Evolutionary conservation across 257 asterid genomes (phyloP), one percentile per base, ranked within the genome.

Genomic region (Nicotiana otophora): DNA sequence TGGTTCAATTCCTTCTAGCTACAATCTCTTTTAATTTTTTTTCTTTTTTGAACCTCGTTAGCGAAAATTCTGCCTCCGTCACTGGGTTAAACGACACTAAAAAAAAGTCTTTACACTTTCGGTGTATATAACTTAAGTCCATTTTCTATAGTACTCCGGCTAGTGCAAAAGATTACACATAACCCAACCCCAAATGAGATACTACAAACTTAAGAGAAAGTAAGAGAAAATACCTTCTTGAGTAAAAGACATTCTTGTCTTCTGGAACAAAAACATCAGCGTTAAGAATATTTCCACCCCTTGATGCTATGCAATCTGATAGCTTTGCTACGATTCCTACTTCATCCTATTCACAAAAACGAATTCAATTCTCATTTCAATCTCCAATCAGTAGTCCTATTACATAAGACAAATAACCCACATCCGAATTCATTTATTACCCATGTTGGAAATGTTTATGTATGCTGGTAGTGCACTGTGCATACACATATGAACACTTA

Each of bases 221-320:
- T n/a, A 39, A 70, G 36, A 48, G 76, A 57, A 60, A n/a, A 28
- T 23, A 94, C 99, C 99, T 96, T 89, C 99, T 93, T 0, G 97
- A 91, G 89, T 94, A 96, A 88, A 96, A 96, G 46, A 90, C 97
- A 70, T 90, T 89, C 88, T 89, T 90, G 64, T 91, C 89, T 84
- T 94, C 94, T 0, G 99, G 99, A 81, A 96, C 99, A 80, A 94
- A 96, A 83, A 96, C 86, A 88, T 94, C 99, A 74, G 98, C 98
- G 78, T 10, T 90, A 39, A 94, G 97, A 86, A 96, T 96, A 90
- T 94, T 94, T 46, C 98, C 99, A 57, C 97, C 96, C 69, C 89
- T 90, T 82, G 97, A 92, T 82, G 99, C 97, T 82, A 96, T 94
- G 87, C 99, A 96, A 17, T 96, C 97, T 12, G 98, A 96, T 77